Evolutionary conservation across 805 yeast genomes (phyloP).

Genomic region (Debaryomyces hansenii): DNA sequence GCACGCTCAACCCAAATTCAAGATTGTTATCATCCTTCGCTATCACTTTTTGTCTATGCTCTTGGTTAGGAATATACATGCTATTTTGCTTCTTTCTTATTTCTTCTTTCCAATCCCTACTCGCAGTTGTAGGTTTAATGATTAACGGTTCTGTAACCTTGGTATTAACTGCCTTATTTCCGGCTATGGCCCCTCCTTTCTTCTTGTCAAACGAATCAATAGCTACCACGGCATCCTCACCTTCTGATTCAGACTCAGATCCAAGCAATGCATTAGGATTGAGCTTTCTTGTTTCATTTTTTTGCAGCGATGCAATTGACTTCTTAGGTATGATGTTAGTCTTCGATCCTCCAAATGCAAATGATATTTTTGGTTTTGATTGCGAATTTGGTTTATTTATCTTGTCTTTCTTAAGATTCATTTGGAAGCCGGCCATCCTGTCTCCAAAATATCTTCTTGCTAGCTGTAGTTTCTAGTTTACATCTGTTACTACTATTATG

Average conservation of each 20-base stretch:
- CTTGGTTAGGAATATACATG: constrained; percentile 8
- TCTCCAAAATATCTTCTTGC: background rate
- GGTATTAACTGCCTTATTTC: constrained; percentile 7
- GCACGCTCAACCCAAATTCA: constrained; percentile 17
- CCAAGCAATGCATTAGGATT: constrained; percentile 6
- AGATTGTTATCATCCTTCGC: constrained; percentile 6
- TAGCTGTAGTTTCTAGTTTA: background rate
- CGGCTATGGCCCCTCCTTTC: constrained; percentile 14
- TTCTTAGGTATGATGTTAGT: background rate
- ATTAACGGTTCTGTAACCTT: constrained; percentile 12
- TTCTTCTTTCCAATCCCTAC: constrained; percentile 3
- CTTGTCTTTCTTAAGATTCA: constrained; percentile 16
- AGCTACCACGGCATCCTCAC: constrained; percentile 14
- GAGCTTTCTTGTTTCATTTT: background rate
- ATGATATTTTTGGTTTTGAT: background rate
- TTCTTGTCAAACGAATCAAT: constrained; percentile 25
- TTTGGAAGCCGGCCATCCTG: constrained; percentile 21
- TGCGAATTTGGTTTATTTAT: constrained; percentile 5
- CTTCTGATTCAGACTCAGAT: constrained; percentile 19
- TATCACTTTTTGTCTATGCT: constrained; percentile 7
- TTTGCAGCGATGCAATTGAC: background rate
- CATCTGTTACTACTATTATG: background rate
- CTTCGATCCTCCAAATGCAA: constrained; percentile 1
- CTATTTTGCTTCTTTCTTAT: background rate
- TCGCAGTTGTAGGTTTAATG: constrained; percentile 6